Conservation (phyloP, 257 asterid genomes). For the Ballota nigra region DNA sequence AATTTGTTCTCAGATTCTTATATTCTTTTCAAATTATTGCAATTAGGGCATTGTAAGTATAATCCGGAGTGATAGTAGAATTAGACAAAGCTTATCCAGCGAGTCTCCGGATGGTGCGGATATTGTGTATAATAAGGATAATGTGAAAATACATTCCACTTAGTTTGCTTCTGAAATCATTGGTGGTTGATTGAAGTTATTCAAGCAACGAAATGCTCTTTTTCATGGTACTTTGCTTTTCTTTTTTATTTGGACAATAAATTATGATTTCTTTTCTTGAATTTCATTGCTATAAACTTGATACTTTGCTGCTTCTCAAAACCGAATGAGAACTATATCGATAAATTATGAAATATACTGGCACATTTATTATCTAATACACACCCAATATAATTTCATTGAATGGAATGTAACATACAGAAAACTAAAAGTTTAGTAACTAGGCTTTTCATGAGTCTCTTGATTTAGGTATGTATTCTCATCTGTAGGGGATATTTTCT, state of each 20-base stretch:
- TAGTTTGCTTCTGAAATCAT: constrained; percentile 90
- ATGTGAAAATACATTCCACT: constrained; percentile 95
- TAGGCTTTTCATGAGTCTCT: too few relatives aligned
- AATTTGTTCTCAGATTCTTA: neutral
- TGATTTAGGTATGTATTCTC: too few relatives aligned
- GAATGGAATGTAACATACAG: too few relatives aligned
- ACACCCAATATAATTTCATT: too few relatives aligned
- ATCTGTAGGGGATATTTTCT: too few relatives aligned
- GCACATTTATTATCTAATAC: too few relatives aligned
- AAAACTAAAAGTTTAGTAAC: too few relatives aligned
- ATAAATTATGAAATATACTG: too few relatives aligned
- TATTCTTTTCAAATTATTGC: constrained; percentile 5
- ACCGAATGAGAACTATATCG: too few relatives aligned
- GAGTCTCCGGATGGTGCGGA: constrained; percentile 71
- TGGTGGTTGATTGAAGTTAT: constrained; percentile 92
- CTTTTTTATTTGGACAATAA: neutral
- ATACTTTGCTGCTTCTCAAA: too few relatives aligned
- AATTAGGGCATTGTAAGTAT: constrained; percentile 70
- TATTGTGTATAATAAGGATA: constrained; percentile 76
- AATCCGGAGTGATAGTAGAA: constrained; percentile 43
- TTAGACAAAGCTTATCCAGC: constrained; percentile 49
- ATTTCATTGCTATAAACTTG: too few relatives aligned
- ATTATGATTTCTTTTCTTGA: constrained; percentile 8
- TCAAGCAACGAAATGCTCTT: constrained; percentile 74
- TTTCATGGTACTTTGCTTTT: constrained; percentile 58